phyloP scores from a whole-genome alignment of 140 eudicot species.

The Ambrosia hybrid region DNA sequence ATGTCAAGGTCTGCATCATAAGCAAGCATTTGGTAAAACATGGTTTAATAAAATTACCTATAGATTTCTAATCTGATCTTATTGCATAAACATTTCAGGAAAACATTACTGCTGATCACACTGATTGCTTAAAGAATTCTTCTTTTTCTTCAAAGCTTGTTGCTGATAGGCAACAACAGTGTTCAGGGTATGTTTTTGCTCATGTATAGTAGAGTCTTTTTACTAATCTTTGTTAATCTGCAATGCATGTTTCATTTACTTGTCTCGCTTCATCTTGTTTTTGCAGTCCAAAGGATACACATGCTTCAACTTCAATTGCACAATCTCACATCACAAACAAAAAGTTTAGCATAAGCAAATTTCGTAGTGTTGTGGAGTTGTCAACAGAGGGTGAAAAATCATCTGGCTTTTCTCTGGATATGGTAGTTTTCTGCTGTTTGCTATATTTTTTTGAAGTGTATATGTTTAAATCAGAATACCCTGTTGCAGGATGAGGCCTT shows the following conservation, averaged over 20 bases:
- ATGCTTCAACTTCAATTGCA: constrained; percentile 32
- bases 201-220: background rate
- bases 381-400: constrained; percentile 52
- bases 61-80: background rate
- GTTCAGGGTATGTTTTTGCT: constrained; percentile 39
- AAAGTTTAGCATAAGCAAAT: constrained; percentile 41
- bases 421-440: constrained; percentile 42
- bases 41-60: constrained; percentile 3
- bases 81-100: constrained; percentile 38
- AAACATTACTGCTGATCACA: constrained; percentile 30
- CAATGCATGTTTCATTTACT: constrained; percentile 15
- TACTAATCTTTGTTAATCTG: background rate
- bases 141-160: constrained; percentile 30
- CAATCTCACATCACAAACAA: constrained; percentile 33
- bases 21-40: background rate
- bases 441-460: background rate
- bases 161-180: constrained; percentile 39
- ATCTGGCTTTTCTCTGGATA: constrained; percentile 50
- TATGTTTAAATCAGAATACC: background rate
- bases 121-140: constrained; percentile 39
- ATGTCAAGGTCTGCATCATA: constrained; percentile 54
- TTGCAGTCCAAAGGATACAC: constrained; percentile 43
- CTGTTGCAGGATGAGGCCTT: constrained; percentile 65
- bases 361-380: constrained; percentile 64
- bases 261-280: constrained; percentile 9